phyloP scores from a whole-genome alignment of 208 protist species.

The Leishmania arabica region DNA sequence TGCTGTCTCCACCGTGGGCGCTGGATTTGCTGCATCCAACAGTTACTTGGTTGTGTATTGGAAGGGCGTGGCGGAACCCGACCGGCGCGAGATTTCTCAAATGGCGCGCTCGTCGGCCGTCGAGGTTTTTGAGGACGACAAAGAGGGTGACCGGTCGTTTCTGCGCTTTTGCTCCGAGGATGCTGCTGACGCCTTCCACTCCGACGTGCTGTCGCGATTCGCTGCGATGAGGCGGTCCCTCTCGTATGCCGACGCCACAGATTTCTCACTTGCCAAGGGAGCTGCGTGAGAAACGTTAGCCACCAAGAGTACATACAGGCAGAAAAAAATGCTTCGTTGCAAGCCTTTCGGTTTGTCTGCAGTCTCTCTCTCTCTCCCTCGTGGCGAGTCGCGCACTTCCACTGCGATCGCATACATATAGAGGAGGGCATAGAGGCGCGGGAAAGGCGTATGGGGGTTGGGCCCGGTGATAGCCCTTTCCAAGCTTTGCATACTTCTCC shows the following conservation, averaged over 20 bases:
- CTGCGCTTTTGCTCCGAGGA: constrained; percentile 47
- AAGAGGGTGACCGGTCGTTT: constrained; percentile 74
- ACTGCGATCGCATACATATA: not conserved
- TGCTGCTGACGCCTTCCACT: constrained; percentile 45
- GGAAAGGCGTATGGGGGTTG: not conserved
- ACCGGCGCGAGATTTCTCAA: constrained; percentile 13
- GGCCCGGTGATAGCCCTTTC: not conserved
- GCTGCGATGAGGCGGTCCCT: constrained; percentile 39
- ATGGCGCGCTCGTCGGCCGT: constrained; percentile 22
- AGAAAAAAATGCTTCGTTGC: not conserved
- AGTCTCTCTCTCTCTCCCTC: constrained; percentile 1
- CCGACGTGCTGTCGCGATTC: constrained; percentile 27
- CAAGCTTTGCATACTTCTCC: not conserved
- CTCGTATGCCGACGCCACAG: constrained; percentile 50
- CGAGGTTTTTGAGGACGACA: constrained; percentile 57
- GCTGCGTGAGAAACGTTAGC: not conserved
- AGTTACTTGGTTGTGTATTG: constrained; percentile 55
- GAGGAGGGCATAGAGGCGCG: not conserved
- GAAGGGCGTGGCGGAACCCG: constrained; percentile 24
- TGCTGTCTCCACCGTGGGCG: not conserved
- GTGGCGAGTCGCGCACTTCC: not conserved
- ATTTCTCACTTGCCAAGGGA: constrained; percentile 47
- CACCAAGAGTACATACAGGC: not conserved
- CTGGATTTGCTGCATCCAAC: not conserved
- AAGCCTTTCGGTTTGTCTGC: constrained; percentile 2